Evolutionary conservation across 1,284 basidiomycete genomes (phyloP), one percentile per base, ranked within the genome.

Genomic region (Somion occarium): DNA sequence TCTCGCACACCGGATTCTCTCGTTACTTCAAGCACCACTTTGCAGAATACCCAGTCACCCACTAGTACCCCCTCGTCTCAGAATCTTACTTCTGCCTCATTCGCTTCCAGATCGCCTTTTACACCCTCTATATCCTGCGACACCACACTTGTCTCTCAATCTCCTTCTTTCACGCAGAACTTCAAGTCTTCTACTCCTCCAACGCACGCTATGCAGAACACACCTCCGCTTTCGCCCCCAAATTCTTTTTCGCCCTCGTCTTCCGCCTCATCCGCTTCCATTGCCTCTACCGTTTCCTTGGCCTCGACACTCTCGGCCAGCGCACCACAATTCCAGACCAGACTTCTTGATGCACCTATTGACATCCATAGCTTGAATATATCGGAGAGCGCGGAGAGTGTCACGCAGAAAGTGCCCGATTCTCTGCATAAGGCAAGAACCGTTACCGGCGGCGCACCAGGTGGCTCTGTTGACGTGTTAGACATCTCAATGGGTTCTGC

Each of bases 271-370:
- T 9, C 24, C 5, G 7, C 43, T 9, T 24, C 22, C 25, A 23
- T 27, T 25, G 23, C 46, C 37, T 50, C 52, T n/a, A 53, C 46
- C 15, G 44, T 44, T 3, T 38, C 38, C 37, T 43, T 48, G n/a
- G 45, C 41, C 12, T 48, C 51, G 3, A 44, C 46, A n/a, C 46
- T 55, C 19, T 57, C 56, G 15, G 37, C 53, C 3, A 39, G 50
- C n/a, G 51, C 52, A 18, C 51, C 56, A 47, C 56, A 55, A 24
- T 54, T 55, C 44, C 48, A 51, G 44, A 47, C 49, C 22, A 46
- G 47, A 44, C 42, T 58, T 19, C 45, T 48, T 27, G 54, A 53
- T 46, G 34, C 52, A 25, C 56, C 56, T 39, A 55, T 58, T 45
- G 51, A 58, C 44, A 53, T 58, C 22, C 51, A 48, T 46, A 48